Base-by-base conservation (phyloP, 176 grass and related monocot species). In the sorghum (Sorghum bicolor) region DNA sequence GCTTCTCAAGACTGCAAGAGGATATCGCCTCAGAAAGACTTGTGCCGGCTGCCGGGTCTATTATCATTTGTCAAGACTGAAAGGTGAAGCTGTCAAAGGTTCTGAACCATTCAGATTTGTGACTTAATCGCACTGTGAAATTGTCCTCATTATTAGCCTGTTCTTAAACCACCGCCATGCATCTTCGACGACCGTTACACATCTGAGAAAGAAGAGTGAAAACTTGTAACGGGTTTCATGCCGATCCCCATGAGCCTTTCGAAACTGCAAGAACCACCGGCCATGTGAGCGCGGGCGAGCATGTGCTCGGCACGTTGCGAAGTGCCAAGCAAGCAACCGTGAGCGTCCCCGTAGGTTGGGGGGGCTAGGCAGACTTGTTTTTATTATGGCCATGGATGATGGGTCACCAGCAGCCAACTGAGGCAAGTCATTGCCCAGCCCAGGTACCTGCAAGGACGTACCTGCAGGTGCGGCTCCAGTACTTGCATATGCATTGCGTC, bases 391-490 rank as follows among this genome's bases (percentile, higher is more conserved):
- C 11, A 63, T 29, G 60, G 58, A 77, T 80, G 24, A 80, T 81
- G 77, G 67, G 26, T 75, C 13, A 45, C 81, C 70, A 60, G 64
- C 70, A 60, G 64, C 87, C 70, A 41, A n/a, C n/a, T n/a, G n/a
- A 78, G 60, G 82, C 34, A 4, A 32, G 64, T 82, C 70, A 52
- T 71, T 64, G 71, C 86, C 19, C 70, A 65, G 32, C 72, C 14
- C 77, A 58, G 24, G 88, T 90, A 90, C 88, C 67, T 61, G 79
- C 84, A 86, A 88, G 88, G 84, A 86, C 84, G 88, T 86, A 86
- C 88, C 67, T 79, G 67, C 84, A 83, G 84, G 73, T 86, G 84
- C 73, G 70, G 47, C 83, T 76, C 25, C 22, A 60, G 69, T 50
- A 53, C 57, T 28, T 40, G 75, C 53, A 7, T 5, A 5, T 40